Percentiles rank a stretch among this genome's conserved stretches.
Conservation (phyloP, 2,329 filamentous ascomycete genomes). For the Teratosphaeria viscida region DNA sequence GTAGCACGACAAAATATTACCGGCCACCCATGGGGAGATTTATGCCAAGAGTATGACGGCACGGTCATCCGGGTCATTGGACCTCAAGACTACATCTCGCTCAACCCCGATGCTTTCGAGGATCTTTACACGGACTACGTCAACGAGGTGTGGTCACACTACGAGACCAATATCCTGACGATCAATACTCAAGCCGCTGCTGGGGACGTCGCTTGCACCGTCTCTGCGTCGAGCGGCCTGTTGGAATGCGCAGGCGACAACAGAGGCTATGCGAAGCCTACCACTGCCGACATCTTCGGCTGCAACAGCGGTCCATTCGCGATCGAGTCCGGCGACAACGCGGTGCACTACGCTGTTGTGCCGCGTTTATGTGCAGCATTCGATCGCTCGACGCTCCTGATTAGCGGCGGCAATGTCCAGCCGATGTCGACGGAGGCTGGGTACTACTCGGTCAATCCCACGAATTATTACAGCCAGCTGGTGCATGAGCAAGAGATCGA, state of each 20-base stretch:
- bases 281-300: constrained; percentile 54
- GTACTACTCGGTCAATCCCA: constrained; percentile 35
- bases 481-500: constrained; percentile 51
- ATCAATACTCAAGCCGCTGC: constrained; percentile 55
- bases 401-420: constrained; percentile 36
- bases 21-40: constrained; percentile 50
- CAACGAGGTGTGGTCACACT: constrained; percentile 41
- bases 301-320: constrained; percentile 56
- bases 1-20: constrained; percentile 45
- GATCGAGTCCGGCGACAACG: constrained; percentile 30
- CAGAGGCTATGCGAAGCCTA: constrained; percentile 46
- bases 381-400: constrained; percentile 59
- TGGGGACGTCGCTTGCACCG: constrained; percentile 43
- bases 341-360: constrained; percentile 47
- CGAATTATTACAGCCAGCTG: constrained; percentile 48
- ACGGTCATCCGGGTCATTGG: constrained; percentile 31
- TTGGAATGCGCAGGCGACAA: constrained; percentile 32
- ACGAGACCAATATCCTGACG: constrained; percentile 35
- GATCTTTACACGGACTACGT: constrained; percentile 44
- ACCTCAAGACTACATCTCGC: constrained; percentile 33
- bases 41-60: constrained; percentile 36
- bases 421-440: constrained; percentile 28
- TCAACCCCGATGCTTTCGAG: constrained; percentile 35
- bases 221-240: constrained; percentile 26
- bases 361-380: constrained; percentile 68